phyloP scores from a whole-genome alignment of 192 early-diverging fungal genomes.

The Linnemannia zychae region DNA sequence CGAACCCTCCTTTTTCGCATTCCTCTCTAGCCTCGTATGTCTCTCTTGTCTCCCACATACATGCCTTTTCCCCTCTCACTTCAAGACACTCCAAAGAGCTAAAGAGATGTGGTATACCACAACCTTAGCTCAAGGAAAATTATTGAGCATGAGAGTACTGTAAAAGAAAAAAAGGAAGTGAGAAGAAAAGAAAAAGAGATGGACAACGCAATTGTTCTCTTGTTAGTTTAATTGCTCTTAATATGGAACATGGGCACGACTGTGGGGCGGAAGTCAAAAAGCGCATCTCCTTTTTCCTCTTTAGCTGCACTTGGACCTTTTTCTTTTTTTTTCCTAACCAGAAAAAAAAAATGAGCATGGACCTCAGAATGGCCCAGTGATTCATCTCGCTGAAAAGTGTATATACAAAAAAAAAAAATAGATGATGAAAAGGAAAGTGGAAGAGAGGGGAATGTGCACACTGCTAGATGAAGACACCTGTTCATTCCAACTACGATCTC shows the following conservation, averaged over 20 bases:
- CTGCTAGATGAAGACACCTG: background rate
- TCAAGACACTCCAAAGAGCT: no score
- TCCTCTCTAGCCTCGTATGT: no score
- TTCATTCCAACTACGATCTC: background rate
- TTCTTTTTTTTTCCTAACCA: background rate
- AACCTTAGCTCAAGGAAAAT: background rate
- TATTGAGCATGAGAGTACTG: background rate
- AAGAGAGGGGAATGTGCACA: slow-evolving; percentile 2
- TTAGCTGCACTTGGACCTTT: background rate
- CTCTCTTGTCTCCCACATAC: no score
- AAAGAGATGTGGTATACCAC: no score
- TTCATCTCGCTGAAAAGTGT: background rate
- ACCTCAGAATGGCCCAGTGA: background rate
- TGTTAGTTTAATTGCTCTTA: background rate
- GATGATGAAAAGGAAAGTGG: background rate
- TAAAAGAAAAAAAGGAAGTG: background rate
- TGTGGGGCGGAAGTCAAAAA: slow-evolving; percentile 6
- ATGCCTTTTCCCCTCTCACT: no score
- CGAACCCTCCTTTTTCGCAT: no score
- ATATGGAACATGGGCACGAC: background rate
- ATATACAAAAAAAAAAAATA: background rate
- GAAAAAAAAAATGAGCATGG: background rate
- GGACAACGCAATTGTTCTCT: background rate
- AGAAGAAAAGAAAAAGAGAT: background rate
- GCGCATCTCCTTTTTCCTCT: background rate